Evolutionary conservation across 2,329 filamentous ascomycete species (phyloP).

Genomic region (Zymoseptoria ardabiliae): DNA sequence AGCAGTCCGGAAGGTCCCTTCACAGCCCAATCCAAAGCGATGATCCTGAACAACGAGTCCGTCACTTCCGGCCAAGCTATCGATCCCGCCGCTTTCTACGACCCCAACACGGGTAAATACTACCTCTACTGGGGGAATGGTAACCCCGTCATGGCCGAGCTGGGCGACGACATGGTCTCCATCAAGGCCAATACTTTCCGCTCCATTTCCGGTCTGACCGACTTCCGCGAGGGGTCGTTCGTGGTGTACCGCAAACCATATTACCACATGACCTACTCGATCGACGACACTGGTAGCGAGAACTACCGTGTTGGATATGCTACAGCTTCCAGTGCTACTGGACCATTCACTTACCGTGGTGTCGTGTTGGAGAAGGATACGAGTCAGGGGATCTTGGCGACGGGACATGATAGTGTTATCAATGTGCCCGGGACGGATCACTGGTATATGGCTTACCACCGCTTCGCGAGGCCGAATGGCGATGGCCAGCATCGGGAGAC

Average conservation of each 20-base stretch:
- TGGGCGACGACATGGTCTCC: conserved; percentile 42
- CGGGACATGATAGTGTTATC: conserved; percentile 41
- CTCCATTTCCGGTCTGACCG: conserved; percentile 32
- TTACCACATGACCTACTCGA: conserved; percentile 45
- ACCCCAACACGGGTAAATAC: conserved; percentile 21
- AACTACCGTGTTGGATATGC: conserved; percentile 45
- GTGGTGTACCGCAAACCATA: conserved; percentile 39
- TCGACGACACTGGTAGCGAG: conserved; percentile 41
- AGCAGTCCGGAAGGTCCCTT: conserved; percentile 22
- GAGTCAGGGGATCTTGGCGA: conserved; percentile 38
- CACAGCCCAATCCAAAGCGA: conserved; percentile 19
- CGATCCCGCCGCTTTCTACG: conserved; percentile 22
- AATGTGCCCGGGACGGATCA: conserved; percentile 43
- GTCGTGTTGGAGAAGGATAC: conserved; percentile 39
- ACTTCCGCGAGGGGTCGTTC: conserved; percentile 41
- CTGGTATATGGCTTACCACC: conserved; percentile 46
- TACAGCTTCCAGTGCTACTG: conserved; percentile 32
- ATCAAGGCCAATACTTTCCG: conserved; percentile 34
- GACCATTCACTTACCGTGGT: conserved; percentile 42
- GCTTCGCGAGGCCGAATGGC: conserved; percentile 41
- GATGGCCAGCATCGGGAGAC: conserved; percentile 40
- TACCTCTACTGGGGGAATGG: conserved; percentile 35
- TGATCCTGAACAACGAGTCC: conserved; percentile 23
- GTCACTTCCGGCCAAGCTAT: conserved; percentile 23
- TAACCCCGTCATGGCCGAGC: conserved; percentile 35